Conservation (phyloP, 768 basidiomycete genomes). For the Mycena epipterygia region DNA sequence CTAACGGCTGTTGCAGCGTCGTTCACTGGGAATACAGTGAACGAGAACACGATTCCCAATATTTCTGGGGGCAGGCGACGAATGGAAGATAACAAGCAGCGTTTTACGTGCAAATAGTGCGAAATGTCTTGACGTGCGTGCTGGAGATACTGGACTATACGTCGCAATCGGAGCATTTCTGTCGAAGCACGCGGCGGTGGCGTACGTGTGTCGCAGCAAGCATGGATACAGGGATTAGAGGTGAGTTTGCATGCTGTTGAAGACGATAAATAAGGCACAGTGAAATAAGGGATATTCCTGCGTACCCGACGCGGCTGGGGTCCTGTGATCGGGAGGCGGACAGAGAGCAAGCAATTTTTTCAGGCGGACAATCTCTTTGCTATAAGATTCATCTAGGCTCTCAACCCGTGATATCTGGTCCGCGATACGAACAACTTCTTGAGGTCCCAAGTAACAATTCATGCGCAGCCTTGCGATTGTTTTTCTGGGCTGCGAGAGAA, state of each 20-base stretch:
- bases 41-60: constrained; percentile 20
- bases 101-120: constrained; percentile 1
- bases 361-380: constrained; percentile 20
- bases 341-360: constrained; percentile 13
- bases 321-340: constrained; percentile 13
- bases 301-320: background rate
- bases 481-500: background rate
- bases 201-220: constrained; percentile 17
- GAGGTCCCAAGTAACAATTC: background rate
- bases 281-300: background rate
- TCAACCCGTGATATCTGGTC: constrained; percentile 12
- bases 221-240: constrained; percentile 4
- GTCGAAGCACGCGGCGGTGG: constrained; percentile 12
- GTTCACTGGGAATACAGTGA: background rate
- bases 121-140: background rate
- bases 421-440: background rate
- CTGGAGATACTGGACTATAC: constrained; percentile 9
- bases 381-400: background rate
- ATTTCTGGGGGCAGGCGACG: constrained; percentile 31
- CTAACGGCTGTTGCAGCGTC: background rate
- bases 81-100: constrained; percentile 19
- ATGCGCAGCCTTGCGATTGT: background rate
- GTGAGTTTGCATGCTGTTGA: background rate
- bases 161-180: constrained; percentile 26
- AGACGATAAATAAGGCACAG: background rate